Evolutionary conservation across 768 basidiomycete species (phyloP).

Genomic region (Rubroboletus pulcherrimus): DNA sequence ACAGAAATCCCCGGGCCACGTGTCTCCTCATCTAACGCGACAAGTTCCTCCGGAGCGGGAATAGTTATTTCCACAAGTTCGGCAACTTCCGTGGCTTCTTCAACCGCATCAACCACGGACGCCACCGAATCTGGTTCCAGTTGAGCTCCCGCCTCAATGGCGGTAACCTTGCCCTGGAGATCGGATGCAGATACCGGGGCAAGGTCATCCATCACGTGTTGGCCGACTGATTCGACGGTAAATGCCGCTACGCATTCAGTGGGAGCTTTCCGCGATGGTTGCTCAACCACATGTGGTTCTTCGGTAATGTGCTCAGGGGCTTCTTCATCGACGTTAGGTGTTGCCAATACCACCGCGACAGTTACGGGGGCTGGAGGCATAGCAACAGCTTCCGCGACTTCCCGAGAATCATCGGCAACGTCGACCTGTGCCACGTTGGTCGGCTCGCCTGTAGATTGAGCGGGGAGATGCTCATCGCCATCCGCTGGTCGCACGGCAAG

Average conservation of each 20-base stretch:
- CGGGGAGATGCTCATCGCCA: neutral
- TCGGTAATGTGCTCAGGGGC: neutral
- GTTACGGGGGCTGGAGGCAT: neutral
- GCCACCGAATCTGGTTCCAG: neutral
- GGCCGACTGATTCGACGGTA: constrained; percentile 4
- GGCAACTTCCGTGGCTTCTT: constrained; percentile 12
- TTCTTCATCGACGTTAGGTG: neutral
- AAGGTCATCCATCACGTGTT: constrained; percentile 4
- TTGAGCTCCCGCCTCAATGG: constrained; percentile 13
- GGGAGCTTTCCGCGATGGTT: constrained; percentile 5
- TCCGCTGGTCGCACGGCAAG: neutral
- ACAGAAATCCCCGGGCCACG: constrained; percentile 5
- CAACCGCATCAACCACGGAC: neutral
- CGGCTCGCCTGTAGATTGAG: neutral
- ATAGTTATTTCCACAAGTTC: constrained; percentile 12
- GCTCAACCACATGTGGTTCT: constrained; percentile 1
- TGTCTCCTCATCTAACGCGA: constrained; percentile 16
- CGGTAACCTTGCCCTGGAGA: neutral
- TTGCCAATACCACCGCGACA: neutral
- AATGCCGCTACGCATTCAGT: constrained; percentile 3
- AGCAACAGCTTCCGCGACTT: constrained; percentile 3
- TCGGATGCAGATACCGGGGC: neutral
- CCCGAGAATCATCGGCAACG: constrained; percentile 2
- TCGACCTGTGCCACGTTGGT: constrained; percentile 1
- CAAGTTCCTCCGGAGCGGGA: constrained; percentile 10